Conservation (phyloP, 176 grass and related monocot genomes). For the Eremochloa ophiuroides region DNA sequence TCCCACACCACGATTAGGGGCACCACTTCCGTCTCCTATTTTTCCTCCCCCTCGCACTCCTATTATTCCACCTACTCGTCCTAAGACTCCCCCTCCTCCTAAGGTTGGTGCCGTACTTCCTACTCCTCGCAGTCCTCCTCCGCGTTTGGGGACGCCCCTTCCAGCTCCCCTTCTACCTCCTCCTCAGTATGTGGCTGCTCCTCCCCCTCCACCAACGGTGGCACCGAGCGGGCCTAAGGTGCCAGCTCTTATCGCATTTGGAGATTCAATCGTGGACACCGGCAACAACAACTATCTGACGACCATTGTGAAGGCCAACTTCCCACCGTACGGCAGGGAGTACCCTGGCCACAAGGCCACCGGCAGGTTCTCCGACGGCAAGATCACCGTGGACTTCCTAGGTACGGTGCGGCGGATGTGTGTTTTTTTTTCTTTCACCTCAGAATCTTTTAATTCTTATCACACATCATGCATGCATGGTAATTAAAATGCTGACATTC, state of each 20-base stretch:
- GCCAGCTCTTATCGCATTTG: slow-evolving; percentile 46
- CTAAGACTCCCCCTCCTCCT: background rate
- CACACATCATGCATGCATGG: background rate
- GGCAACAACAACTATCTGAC: slow-evolving; percentile 59
- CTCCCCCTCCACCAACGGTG: background rate
- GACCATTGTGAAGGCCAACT: slow-evolving; percentile 31
- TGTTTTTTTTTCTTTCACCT: background rate
- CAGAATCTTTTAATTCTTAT: background rate
- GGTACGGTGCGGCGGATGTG: background rate
- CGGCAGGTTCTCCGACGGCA: slow-evolving; percentile 64
- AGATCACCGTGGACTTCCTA: slow-evolving; percentile 46
- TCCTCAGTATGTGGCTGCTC: background rate
- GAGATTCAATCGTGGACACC: slow-evolving; percentile 64
- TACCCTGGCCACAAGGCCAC: slow-evolving; percentile 47
- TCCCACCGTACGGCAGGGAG: slow-evolving; percentile 57
- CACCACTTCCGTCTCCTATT: background rate
- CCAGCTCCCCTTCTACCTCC: background rate
- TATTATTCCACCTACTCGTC: background rate
- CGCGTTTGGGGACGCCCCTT: background rate
- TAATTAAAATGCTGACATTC: background rate
- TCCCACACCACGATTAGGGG: background rate
- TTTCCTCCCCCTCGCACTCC: background rate
- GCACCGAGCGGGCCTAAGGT: slow-evolving; percentile 5
- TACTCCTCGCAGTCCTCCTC: background rate
- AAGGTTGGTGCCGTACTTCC: no score